Percentiles rank a stretch among this genome's conserved stretches.
Evolutionary conservation across 225 moss, liverwort and hornwort species (phyloP).

Genomic region (Physcomitrium patens): DNA sequence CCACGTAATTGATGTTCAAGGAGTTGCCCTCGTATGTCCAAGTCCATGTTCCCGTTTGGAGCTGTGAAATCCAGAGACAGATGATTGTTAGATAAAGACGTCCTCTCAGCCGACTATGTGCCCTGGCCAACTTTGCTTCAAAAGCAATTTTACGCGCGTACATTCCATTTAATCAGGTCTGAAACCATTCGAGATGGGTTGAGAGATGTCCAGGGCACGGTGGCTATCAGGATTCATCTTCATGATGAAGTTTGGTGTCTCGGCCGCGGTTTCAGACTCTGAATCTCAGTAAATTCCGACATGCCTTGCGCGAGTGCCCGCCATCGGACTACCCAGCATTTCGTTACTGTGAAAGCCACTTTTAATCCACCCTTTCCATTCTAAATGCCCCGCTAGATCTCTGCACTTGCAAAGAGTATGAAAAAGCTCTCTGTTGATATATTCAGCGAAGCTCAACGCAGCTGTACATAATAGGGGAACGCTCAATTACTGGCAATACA

Average conservation of each 20-base stretch:
- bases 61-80: slow-evolving; percentile 22
- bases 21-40: slow-evolving; percentile 68
- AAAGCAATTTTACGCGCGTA: no score
- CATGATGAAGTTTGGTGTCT: not conserved
- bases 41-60: slow-evolving; percentile 70
- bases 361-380: not conserved
- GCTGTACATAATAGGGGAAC: not conserved
- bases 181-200: not conserved
- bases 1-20: slow-evolving; percentile 71
- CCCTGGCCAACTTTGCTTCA: no score
- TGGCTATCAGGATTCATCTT: no score
- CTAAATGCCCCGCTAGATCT: not conserved
- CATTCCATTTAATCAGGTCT: not conserved
- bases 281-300: no score
- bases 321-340: no score
- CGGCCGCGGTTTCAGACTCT: no score
- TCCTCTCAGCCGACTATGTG: no score
- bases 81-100: not conserved
- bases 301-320: no score
- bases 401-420: not conserved
- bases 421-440: not conserved
- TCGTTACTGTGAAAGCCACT: not conserved
- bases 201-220: not conserved
- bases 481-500: not conserved
- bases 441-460: not conserved